These are phyloP conservation scores for Eragrostis nindensis DNA, from an alignment of 176 grass and related monocot genomes.

Conservation along the genomic window DNA sequence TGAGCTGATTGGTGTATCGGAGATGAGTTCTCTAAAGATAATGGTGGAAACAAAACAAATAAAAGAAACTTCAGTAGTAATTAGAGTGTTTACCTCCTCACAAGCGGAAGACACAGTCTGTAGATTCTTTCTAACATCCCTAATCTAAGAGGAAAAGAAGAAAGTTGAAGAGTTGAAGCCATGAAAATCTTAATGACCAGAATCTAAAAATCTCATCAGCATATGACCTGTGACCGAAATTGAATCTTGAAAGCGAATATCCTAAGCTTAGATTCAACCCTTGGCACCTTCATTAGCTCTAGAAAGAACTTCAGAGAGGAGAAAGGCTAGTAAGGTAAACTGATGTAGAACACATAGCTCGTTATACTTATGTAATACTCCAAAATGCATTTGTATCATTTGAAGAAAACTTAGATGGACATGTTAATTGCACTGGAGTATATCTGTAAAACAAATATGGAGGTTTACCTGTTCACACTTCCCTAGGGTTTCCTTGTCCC, in stretches of 20 bases:
- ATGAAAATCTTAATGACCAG: slow-evolving; percentile 34
- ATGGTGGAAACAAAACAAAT: slow-evolving; percentile 31
- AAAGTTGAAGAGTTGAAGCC: slow-evolving; percentile 30
- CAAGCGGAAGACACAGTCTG: slow-evolving; percentile 70
- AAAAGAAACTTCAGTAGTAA: neutral
- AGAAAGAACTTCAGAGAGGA: slow-evolving; percentile 74
- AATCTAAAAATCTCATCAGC: slow-evolving; percentile 16
- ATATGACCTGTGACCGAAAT: slow-evolving; percentile 81
- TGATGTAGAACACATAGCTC: slow-evolving; percentile 22
- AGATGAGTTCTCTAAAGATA: slow-evolving; percentile 41
- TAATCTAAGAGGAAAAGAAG: slow-evolving; percentile 68
- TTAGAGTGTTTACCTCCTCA: slow-evolving; percentile 88
- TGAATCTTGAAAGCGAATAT: slow-evolving; percentile 98
- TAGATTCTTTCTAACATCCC: slow-evolving; percentile 87
- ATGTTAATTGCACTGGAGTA: neutral
- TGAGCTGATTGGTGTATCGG: slow-evolving; percentile 53
- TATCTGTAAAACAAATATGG: slow-evolving; percentile 34
- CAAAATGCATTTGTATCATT: slow-evolving; percentile 9
- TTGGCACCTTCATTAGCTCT: slow-evolving; percentile 97
- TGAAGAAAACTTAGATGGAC: slow-evolving; percentile 23
- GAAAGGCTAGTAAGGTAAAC: slow-evolving; percentile 24
- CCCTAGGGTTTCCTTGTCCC: slow-evolving; percentile 85
- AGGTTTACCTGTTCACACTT: slow-evolving; percentile 92
- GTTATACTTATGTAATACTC: slow-evolving; percentile 26
- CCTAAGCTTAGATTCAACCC: slow-evolving; percentile 89